Base-by-base conservation (phyloP, 768 basidiomycete species). In the Lanmaoa pseudosensibilis region DNA sequence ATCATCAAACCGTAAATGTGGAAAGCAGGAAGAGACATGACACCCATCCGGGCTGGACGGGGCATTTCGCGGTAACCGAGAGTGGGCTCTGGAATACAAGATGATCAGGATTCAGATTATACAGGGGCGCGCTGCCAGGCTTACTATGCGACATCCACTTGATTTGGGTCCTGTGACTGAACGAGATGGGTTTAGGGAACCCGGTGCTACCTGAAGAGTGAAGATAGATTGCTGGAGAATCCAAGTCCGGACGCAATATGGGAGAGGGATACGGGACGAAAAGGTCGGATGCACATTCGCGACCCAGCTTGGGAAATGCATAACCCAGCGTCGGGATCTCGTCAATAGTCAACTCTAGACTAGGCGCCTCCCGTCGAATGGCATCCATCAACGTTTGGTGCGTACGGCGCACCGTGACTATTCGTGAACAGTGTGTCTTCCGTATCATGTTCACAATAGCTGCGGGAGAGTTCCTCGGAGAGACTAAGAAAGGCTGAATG, bases 191-290 rank as follows among this genome's bases (percentile, higher is more conserved):
- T 56, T 79, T 80, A 0, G 81, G 80, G 40, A 77, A 66, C 5
- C 80, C 80, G 0, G 81, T 80, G 40, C 78, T 80, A 11, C 80
- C 67, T 0, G 60, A 68, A 3, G 66, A 68, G 9, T 65, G 64
- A 10, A 60, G 23, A 11, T 68, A 68, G 23, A 68, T 47, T 0
- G 52, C 60, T 2, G 60, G 52, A 1, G 43, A 46, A 47, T 63
- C 54, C 50, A 58, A 27, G 10, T 59, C 48, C 13, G 63, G 63
- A 10, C 51, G 56, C 5, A 10, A 18, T 0, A 32, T 0, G 5
- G 8, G 54, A 52, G 53, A 19, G 13, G 61, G 61, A 32, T 65
- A 66, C 0, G 55, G 55, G 10, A 36, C 19, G 12, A 66, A 66
- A 0, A 39, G 38, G 25, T 68, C 60, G 12, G 52, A 33, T 46